Percentiles rank a stretch among this genome's conserved stretches.
Conservation (phyloP, 2,329 filamentous ascomycete species). For the Colletotrichum lini region DNA sequence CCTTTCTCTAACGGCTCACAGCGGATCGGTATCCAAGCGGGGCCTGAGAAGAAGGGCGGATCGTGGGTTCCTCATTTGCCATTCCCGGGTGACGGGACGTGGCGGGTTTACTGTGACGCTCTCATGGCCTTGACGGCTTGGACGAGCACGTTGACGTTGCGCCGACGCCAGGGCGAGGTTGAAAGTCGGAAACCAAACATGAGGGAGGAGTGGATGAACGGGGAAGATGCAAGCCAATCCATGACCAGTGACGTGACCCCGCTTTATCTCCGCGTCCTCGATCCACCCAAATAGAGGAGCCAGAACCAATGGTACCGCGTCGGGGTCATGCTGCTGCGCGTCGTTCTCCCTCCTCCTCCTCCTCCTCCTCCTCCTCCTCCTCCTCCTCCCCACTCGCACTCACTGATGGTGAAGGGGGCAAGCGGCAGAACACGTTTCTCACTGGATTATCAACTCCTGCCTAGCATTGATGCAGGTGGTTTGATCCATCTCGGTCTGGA, state of each 20-base stretch:
- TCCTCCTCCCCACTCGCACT: no score
- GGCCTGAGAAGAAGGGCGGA: neutral
- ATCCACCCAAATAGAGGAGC: no score
- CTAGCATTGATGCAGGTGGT: no score
- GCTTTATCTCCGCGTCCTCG: constrained; percentile 29
- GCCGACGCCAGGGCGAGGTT: neutral
- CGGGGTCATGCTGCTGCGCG: neutral
- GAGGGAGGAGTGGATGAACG: neutral
- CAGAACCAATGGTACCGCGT: neutral
- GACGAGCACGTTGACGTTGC: neutral
- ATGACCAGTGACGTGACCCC: constrained; percentile 2
- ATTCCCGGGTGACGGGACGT: no score
- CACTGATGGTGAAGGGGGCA: no score
- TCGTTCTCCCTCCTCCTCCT: neutral
- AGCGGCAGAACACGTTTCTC: no score
- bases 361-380: no score
- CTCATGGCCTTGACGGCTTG: neutral
- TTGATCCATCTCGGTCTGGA: no score
- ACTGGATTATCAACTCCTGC: no score
- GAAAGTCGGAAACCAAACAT: neutral
- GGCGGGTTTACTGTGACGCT: no score
- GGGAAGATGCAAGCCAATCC: neutral
- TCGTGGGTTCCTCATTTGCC: no score
- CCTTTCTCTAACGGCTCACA: neutral
- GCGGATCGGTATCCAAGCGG: neutral